phyloP scores from a whole-genome alignment of 768 basidiomycete genomes.

The Amanita exitialis region DNA sequence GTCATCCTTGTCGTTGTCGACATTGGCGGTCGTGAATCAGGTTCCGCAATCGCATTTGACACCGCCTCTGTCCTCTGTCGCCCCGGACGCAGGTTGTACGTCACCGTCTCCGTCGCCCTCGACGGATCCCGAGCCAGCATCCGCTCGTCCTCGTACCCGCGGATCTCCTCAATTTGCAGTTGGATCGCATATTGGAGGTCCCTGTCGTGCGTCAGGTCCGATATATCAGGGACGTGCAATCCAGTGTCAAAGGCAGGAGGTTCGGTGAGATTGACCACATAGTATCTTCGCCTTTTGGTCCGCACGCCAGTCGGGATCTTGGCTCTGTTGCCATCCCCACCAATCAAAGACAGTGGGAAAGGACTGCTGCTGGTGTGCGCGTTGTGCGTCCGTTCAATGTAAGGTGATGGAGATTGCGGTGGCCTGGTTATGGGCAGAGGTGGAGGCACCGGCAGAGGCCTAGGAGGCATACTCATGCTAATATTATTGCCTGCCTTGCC shows the following conservation, averaged over 20 bases:
- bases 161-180: slow-evolving; percentile 2
- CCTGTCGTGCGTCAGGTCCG: not conserved
- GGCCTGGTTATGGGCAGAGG: too few species aligned
- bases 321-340: too few species aligned
- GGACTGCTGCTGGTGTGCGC: too few species aligned
- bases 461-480: too few species aligned
- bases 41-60: not conserved
- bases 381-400: too few species aligned
- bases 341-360: too few species aligned
- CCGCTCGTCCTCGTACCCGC: not conserved
- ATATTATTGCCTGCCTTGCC: too few species aligned
- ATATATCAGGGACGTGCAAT: not conserved
- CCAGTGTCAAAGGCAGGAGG: not conserved
- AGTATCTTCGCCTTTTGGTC: too few species aligned
- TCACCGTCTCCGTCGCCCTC: not conserved
- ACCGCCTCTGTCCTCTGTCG: not conserved
- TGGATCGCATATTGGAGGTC: slow-evolving; percentile 3
- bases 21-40: not conserved
- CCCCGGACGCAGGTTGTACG: not conserved
- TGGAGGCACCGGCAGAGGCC: too few species aligned
- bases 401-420: too few species aligned
- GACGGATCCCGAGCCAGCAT: not conserved
- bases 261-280: not conserved
- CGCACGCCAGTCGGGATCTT: too few species aligned
- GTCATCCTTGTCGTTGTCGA: not conserved